A percentile compares a stretch with the other conserved stretches of the same genome.
Evolutionary conservation across 2,329 filamentous ascomycete species (phyloP).

Genomic region (Xylariaceae sp.): DNA sequence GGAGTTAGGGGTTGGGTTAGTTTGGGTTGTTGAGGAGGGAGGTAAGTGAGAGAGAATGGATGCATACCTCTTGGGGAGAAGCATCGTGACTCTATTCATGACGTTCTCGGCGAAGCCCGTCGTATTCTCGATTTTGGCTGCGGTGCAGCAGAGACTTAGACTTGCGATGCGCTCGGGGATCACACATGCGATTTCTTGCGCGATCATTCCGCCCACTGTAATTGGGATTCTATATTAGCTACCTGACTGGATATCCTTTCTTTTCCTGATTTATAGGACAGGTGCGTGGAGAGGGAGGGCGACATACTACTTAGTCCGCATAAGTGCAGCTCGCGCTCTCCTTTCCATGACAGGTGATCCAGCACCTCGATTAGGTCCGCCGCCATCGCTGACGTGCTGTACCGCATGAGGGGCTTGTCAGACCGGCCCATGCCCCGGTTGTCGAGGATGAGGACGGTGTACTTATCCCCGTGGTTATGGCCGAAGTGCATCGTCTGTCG

Average conservation of each 20-base stretch:
- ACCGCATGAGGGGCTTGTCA: constrained; percentile 71
- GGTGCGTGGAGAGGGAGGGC: background rate
- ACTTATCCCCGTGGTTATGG: constrained; percentile 62
- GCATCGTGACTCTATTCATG: constrained; percentile 48
- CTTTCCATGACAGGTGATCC: constrained; percentile 63
- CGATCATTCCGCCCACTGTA: constrained; percentile 62
- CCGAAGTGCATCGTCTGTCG: constrained; percentile 79
- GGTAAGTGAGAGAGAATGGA: background rate
- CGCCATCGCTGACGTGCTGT: constrained; percentile 83
- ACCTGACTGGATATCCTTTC: too few relatives aligned
- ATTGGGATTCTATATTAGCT: too few relatives aligned
- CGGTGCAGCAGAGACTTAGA: constrained; percentile 59
- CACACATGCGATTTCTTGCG: constrained; percentile 69
- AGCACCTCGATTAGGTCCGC: constrained; percentile 66
- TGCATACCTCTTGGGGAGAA: constrained; percentile 58
- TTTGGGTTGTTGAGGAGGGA: background rate
- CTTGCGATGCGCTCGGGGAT: constrained; percentile 51
- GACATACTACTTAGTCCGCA: constrained; percentile 62
- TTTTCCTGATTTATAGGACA: too few relatives aligned
- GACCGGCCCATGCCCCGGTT: constrained; percentile 81
- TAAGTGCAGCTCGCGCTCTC: constrained; percentile 54
- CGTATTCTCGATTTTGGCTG: constrained; percentile 58
- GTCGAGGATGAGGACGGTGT: constrained; percentile 73
- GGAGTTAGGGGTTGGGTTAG: constrained; percentile 1
- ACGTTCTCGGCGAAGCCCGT: constrained; percentile 63